Evolutionary conservation across 1,284 basidiomycete species (phyloP).

Genomic region (Bjerkandera adusta): DNA sequence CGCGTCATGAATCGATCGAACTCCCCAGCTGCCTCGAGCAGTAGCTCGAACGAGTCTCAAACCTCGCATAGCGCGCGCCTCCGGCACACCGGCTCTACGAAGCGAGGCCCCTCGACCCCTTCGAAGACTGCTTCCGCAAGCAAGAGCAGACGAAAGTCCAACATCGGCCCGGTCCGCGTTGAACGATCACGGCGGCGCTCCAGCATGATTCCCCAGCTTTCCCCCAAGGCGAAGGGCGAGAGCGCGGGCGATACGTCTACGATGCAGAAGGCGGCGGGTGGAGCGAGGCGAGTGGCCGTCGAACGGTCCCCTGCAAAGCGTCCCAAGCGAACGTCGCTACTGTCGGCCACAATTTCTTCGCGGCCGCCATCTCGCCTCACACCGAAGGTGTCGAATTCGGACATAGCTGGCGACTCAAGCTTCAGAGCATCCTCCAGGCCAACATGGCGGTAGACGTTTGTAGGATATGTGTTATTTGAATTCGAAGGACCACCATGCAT

Average conservation of each 20-base stretch:
- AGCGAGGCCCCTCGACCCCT: constrained; percentile 45
- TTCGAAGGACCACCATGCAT: not conserved
- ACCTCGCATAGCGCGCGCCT: constrained; percentile 35
- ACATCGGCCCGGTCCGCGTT: constrained; percentile 64
- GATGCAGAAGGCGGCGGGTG: constrained; percentile 20
- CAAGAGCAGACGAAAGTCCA: constrained; percentile 61
- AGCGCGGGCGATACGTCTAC: constrained; percentile 15
- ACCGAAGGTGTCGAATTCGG: constrained; percentile 37
- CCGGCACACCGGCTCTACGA: constrained; percentile 40
- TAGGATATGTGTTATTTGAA: not conserved
- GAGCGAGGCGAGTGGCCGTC: constrained; percentile 28
- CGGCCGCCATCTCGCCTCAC: constrained; percentile 27
- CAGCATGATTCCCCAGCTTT: constrained; percentile 71
- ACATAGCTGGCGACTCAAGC: constrained; percentile 51
- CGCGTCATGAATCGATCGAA: constrained; percentile 53
- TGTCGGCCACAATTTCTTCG: constrained; percentile 33
- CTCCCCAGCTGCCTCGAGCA: constrained; percentile 25
- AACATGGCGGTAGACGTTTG: constrained; percentile 17
- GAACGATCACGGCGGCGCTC: constrained; percentile 73
- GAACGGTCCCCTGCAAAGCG: constrained; percentile 62
- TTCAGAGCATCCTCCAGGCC: constrained; percentile 23
- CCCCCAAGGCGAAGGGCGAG: constrained; percentile 29
- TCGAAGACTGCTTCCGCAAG: constrained; percentile 36
- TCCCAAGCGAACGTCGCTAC: constrained; percentile 58
- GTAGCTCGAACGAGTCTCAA: constrained; percentile 19